These are phyloP conservation scores for Mucor racemosus DNA, from an alignment of 371 early-diverging fungal species.

Conservation along the genomic window DNA sequence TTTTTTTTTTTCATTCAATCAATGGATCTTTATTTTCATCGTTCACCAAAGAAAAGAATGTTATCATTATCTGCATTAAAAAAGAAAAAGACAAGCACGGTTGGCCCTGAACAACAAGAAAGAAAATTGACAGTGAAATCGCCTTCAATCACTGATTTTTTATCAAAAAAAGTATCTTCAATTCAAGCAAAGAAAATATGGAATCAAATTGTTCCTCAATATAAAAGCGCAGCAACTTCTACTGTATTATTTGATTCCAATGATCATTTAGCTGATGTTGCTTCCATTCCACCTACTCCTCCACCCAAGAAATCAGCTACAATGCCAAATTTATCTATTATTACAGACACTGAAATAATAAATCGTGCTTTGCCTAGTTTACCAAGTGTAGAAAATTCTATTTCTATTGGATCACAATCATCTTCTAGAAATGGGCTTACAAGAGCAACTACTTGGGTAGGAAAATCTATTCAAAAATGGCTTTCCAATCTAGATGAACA, in stretches of 20 bases:
- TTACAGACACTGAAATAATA: conserved; percentile 1
- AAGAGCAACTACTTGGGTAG: conserved; percentile 25
- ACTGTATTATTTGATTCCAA: conserved; percentile 19
- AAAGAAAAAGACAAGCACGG: conserved; percentile 4
- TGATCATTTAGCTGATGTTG: conserved; percentile 6
- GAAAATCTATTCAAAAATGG: conserved; percentile 25
- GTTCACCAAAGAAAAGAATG: conserved; percentile 18
- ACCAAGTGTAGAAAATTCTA: conserved; percentile 12
- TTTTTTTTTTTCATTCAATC: conserved; percentile 1
- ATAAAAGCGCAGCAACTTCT: neutral
- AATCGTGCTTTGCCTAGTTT: conserved; percentile 22
- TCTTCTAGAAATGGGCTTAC: conserved; percentile 10
- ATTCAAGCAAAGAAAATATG: conserved; percentile 18
- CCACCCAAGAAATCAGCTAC: conserved; percentile 27
- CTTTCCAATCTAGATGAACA: conserved; percentile 2
- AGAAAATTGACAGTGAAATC: neutral
- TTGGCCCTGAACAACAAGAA: conserved; percentile 8
- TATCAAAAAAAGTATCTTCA: conserved; percentile 1
- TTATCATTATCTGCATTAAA: conserved; percentile 3
- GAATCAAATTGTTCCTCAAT: conserved; percentile 11
- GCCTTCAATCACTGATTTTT: neutral
- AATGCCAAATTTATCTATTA: conserved; percentile 6
- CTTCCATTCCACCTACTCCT: conserved; percentile 14
- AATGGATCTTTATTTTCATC: conserved; percentile 25
- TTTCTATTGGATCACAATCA: neutral